These are phyloP conservation scores for Phialocephala subalpina DNA, from an alignment of 2,329 filamentous ascomycete genomes.

Conservation along the genomic window DNA sequence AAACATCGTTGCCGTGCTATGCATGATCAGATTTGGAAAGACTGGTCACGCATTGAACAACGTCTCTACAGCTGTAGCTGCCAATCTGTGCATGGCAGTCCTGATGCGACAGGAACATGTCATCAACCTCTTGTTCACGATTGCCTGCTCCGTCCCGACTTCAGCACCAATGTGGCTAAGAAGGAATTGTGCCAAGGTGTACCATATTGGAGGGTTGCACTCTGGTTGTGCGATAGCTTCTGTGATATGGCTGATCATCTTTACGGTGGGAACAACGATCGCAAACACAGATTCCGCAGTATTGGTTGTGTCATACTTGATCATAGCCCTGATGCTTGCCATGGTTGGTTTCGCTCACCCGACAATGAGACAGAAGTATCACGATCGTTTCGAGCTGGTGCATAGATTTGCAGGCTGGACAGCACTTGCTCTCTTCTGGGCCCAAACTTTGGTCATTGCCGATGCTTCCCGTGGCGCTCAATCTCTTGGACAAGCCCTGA, in stretches of 20 bases:
- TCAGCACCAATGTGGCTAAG: conserved; percentile 57
- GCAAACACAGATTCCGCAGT: conserved; percentile 49
- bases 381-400: conserved; percentile 74
- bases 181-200: conserved; percentile 55
- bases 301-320: conserved; percentile 61
- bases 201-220: conserved; percentile 62
- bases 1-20: conserved; percentile 13
- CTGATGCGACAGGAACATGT: conserved; percentile 61
- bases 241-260: conserved; percentile 54
- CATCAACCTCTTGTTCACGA: conserved; percentile 58
- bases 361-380: conserved; percentile 64
- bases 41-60: conserved; percentile 9
- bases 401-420: conserved; percentile 81
- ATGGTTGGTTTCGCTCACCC: conserved; percentile 73
- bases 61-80: conserved; percentile 19
- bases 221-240: conserved; percentile 58
- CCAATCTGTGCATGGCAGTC: conserved; percentile 52
- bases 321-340: conserved; percentile 62
- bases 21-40: neutral
- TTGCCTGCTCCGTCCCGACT: conserved; percentile 54
- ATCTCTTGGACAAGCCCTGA: conserved; percentile 46
- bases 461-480: conserved; percentile 48
- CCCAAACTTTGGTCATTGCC: conserved; percentile 64
- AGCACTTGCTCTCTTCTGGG: conserved; percentile 70
- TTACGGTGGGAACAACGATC: conserved; percentile 47